These are phyloP conservation scores for Fagopyrum homotropicum DNA, from an alignment of 148 eudicot genomes.

Conservation along the genomic window DNA sequence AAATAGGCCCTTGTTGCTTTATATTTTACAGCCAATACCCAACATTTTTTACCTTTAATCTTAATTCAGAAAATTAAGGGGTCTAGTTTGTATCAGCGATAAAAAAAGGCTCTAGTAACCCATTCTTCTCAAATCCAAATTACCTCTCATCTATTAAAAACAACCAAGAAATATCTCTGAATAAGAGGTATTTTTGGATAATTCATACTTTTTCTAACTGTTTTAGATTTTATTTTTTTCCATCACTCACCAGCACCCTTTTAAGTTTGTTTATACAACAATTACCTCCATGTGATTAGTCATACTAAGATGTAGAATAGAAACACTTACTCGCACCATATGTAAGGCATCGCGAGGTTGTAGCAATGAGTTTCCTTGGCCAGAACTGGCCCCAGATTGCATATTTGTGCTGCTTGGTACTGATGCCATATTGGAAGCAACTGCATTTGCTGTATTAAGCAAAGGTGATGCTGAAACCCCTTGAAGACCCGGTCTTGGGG, in stretches of 20 bases:
- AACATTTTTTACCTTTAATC: no score
- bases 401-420: slow-evolving; percentile 36
- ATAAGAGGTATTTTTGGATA: not conserved
- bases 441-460: slow-evolving; percentile 51
- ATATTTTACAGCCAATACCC: no score
- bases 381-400: slow-evolving; percentile 53
- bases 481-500: slow-evolving; percentile 62
- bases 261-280: not conserved
- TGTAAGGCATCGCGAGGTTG: slow-evolving; percentile 66
- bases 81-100: no score
- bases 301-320: slow-evolving; percentile 2
- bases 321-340: slow-evolving; percentile 55
- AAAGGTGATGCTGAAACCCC: slow-evolving; percentile 55
- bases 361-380: slow-evolving; percentile 47
- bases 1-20: no score
- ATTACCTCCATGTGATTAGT: not conserved
- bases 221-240: not conserved
- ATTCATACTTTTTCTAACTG: not conserved
- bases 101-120: no score
- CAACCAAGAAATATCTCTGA: not conserved
- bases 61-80: no score
- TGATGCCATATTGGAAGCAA: slow-evolving; percentile 35
- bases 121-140: not conserved
- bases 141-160: not conserved
- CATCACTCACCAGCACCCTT: not conserved